Evolutionary conservation across 1,284 basidiomycete genomes (phyloP), one percentile per base, ranked within the genome.

Genomic region (Microbotryomycetes sp.): DNA sequence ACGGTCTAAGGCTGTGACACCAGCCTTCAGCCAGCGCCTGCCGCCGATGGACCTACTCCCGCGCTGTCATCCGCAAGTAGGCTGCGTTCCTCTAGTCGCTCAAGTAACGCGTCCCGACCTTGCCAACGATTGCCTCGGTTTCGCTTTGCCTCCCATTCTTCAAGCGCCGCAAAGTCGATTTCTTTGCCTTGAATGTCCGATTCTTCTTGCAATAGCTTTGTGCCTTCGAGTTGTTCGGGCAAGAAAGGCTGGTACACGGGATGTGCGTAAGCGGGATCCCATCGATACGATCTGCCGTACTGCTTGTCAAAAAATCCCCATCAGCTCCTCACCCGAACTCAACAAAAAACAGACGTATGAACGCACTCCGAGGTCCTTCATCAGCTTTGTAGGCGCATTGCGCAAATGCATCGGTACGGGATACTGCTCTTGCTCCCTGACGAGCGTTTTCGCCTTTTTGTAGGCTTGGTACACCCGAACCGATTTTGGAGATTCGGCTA

Each of bases 301-400:
- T 15, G 35, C 35, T 11, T 41, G 31, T 49, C 29, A 35, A 4
- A 9, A n/a, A 45, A 31, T 16, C 29, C 16, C 28, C 3, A 7
- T 28, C 28, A 13, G 24, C 5, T 5, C 16, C 15, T 15, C 24
- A 26, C 16, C 24, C 5, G 7, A n/a, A 23, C 5, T 16, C 3
- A 23, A 54, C 31, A 28, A 45, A 91, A 27, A 80, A 82, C 56
- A 82, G 78, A 1, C n/a, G n/a, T n/a, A n/a, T n/a, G n/a, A n/a
- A 83, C 83, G 71, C 89, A 91, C 5, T 18, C 87, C 88, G 0
- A 93, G 79, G 21, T 86, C 81, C 71, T 86, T 85, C 89, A 93
- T 90, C 28, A 93, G 74, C 31, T 72, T 75, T 5, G 91, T 93
- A 2, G 91, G 90, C 1, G 90, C 90, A 73, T 94, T 94, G n/a